Conservation (phyloP, 768 basidiomycete species). For the Candolleomyces aberdarensis region DNA sequence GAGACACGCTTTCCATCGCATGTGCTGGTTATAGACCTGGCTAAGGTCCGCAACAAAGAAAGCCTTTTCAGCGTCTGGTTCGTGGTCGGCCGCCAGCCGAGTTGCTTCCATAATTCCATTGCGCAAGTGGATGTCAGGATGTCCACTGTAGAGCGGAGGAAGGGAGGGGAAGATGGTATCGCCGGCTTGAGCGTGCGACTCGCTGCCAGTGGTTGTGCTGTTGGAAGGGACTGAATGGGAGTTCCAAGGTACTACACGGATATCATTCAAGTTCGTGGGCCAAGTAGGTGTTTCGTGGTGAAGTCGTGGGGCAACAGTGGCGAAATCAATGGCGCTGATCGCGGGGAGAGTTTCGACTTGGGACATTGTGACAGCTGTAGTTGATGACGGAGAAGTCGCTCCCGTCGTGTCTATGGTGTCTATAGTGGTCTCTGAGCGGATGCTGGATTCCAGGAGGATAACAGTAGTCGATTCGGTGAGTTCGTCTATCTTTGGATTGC, state of each 20-base stretch:
- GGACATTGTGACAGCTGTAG: conserved; percentile 46
- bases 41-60: conserved; percentile 96
- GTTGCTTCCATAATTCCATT: conserved; percentile 72
- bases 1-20: conserved; percentile 74
- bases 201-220: conserved; percentile 5
- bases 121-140: conserved; percentile 70
- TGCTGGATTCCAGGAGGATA: conserved; percentile 20
- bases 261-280: conserved; percentile 3
- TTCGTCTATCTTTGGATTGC: conserved; percentile 12
- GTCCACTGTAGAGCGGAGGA: conserved; percentile 65
- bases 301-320: conserved; percentile 1
- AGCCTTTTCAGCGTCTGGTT: conserved; percentile 82
- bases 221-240: conserved; percentile 11
- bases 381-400: conserved; percentile 12
- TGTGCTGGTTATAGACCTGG: conserved; percentile 80
- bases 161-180: conserved; percentile 57
- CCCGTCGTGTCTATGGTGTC: conserved; percentile 22
- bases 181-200: conserved; percentile 25
- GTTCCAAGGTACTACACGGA: background rate
- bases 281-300: background rate
- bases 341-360: conserved; percentile 48
- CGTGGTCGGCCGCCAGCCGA: conserved; percentile 45
- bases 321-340: conserved; percentile 31
- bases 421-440: conserved; percentile 5
- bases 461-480: conserved; percentile 13